phyloP scores from a whole-genome alignment of 2,329 filamentous ascomycete genomes.

The Trichoderma polysporum region DNA sequence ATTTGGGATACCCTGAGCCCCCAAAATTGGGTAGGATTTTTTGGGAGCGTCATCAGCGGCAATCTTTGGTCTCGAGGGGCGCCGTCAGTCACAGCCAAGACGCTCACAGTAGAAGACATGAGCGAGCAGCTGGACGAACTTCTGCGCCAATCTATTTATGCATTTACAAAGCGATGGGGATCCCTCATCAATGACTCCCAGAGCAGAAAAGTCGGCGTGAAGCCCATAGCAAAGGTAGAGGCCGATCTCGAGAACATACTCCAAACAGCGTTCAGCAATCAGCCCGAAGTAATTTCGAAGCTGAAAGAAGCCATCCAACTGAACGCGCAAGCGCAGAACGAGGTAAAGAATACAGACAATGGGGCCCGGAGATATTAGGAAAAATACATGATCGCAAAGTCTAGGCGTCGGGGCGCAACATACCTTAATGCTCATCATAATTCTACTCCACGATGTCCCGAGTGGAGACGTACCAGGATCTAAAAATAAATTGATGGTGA shows the following conservation, averaged over 20 bases:
- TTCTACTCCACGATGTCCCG: background rate
- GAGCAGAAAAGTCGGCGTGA: constrained; percentile 48
- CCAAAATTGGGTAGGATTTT: constrained; percentile 58
- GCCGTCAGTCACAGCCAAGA: constrained; percentile 39
- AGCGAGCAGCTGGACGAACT: constrained; percentile 65
- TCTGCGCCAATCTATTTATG: constrained; percentile 61
- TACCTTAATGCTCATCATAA: background rate
- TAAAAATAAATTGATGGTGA: background rate
- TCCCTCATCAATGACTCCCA: constrained; percentile 50
- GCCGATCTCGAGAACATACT: constrained; percentile 58
- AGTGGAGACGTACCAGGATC: background rate
- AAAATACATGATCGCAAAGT: background rate
- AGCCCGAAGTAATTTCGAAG: constrained; percentile 59
- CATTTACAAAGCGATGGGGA: constrained; percentile 62
- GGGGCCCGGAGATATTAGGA: constrained; percentile 34
- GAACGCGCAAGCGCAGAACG: constrained; percentile 53
- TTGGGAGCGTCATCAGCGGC: constrained; percentile 57
- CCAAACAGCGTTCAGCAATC: constrained; percentile 56
- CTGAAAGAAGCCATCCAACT: constrained; percentile 61
- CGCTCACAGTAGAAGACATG: constrained; percentile 55
- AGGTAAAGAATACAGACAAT: constrained; percentile 40
- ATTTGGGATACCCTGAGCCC: constrained; percentile 64
- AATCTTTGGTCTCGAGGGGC: constrained; percentile 48
- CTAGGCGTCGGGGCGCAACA: background rate
- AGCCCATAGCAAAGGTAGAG: constrained; percentile 53